Base-by-base conservation (phyloP, 2,329 filamentous ascomycete species). In the Chrysosporium queenslandicum region DNA sequence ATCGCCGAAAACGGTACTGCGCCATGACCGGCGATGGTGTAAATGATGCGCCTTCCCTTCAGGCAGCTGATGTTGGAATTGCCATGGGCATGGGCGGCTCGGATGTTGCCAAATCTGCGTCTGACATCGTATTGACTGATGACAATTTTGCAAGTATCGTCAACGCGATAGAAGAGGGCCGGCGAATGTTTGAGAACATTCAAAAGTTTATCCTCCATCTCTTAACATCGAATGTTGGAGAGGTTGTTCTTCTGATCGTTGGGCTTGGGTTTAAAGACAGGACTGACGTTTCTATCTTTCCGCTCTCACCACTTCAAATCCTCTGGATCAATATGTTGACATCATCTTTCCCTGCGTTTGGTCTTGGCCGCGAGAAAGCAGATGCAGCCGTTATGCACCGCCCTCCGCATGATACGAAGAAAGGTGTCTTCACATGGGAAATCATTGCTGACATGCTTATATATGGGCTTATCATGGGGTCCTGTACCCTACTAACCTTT, bases 11-110 rank as follows among this genome's bases (percentile, higher is more conserved):
- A 20, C 78, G 79, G 18, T 91, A 86, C 67, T 87, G 84, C 66
- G 87, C 87, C 54, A 92, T 94, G 87, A 92, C 87, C 16, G 87
- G 87, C 54, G 87, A 94, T 60, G 87, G 87, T 43, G 87, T 92
- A 56, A 94, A 94, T 63, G 87, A 94, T 63, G 86, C 86, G 1
- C 87, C 87, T 0, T 88, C 86, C 3, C 76, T 94, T 30, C 86
- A 87, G 60, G 78, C 80, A 41, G 85, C 87, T 2, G 88, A 94
- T 63, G 86, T 94, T 4, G 87, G 86, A 58, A 94, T 92, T 58
- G 87, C 87, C 51, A 94, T 94, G 87, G 87, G 87, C n/a, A 73
- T 79, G 66, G 83, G 84, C 12, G 87, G 87, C 1, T 88, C 83
- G 9, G 87, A 92, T 60, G 87, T 94, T 5, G 87, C 87, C 56